A percentile compares a stretch with the other conserved stretches of the same genome.
Evolutionary conservation across 2,329 filamentous ascomycete genomes (phyloP).

Genomic region (Sordariomycetes sp.): DNA sequence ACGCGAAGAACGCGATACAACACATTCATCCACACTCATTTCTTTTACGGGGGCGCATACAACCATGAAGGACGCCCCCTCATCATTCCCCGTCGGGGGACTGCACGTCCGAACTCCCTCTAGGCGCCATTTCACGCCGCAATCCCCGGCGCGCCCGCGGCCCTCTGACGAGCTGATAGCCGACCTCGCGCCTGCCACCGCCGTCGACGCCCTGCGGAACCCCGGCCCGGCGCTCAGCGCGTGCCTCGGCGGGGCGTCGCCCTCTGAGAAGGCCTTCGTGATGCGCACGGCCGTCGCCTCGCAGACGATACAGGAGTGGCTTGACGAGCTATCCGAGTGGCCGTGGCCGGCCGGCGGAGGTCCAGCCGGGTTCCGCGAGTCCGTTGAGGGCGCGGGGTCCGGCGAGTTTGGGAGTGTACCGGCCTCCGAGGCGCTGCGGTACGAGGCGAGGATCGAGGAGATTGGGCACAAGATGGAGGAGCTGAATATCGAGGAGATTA

Average conservation of each 20-base stretch:
- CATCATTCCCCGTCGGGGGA: conserved; percentile 18
- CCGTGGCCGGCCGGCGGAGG: conserved; percentile 37
- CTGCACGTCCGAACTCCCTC: conserved; percentile 19
- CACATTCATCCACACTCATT: not conserved
- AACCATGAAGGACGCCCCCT: conserved; percentile 21
- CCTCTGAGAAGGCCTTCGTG: conserved; percentile 57
- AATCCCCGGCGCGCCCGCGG: conserved; percentile 31
- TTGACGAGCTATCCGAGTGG: conserved; percentile 54
- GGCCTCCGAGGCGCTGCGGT: conserved; percentile 46
- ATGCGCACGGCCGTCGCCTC: conserved; percentile 57
- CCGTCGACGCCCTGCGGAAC: conserved; percentile 44
- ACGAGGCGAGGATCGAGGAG: conserved; percentile 61
- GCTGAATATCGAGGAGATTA: conserved; percentile 74
- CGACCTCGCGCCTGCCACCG: conserved; percentile 46
- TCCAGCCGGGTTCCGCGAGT: conserved; percentile 36
- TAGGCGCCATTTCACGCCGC: conserved; percentile 23
- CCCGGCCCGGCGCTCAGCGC: conserved; percentile 37
- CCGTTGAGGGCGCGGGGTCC: conserved; percentile 2
- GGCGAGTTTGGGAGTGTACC: conserved; percentile 44
- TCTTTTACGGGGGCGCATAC: not conserved
- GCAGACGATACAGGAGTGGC: conserved; percentile 60
- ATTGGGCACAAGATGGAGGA: conserved; percentile 58
- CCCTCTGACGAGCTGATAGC: conserved; percentile 44
- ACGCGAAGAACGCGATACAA: not conserved
- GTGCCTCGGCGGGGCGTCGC: conserved; percentile 50